Percentiles rank a stretch among this genome's conserved stretches.
Evolutionary conservation across 2,329 filamentous ascomycete genomes (phyloP).

Genomic region (Phyllosticta citriasiana): DNA sequence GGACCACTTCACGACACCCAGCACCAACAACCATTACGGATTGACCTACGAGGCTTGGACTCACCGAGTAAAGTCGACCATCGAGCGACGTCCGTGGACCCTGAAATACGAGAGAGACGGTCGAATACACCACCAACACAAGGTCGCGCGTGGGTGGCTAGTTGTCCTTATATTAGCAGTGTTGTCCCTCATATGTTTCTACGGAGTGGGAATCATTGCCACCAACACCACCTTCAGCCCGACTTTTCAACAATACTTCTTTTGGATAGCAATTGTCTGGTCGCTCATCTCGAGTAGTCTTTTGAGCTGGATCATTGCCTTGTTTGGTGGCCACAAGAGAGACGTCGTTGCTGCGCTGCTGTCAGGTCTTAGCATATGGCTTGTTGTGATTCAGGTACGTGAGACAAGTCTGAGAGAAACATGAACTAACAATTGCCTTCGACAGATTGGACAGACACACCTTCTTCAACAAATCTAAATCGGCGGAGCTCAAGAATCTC

Average conservation of each 20-base stretch:
- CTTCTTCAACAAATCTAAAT: background rate
- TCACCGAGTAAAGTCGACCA: background rate
- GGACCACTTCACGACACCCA: background rate
- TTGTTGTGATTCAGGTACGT: slow-evolving; percentile 1
- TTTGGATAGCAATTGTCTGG: slow-evolving; percentile 8
- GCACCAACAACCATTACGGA: too few species aligned
- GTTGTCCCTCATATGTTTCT: background rate
- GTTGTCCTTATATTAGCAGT: background rate
- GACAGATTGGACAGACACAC: background rate
- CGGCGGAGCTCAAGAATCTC: too few species aligned
- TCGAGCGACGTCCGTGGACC: background rate
- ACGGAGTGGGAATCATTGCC: slow-evolving; percentile 4
- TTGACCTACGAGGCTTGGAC: background rate
- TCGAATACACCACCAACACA: background rate
- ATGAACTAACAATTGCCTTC: background rate
- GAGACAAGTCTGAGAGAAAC: background rate
- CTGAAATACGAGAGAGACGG: background rate
- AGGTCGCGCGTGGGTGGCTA: background rate
- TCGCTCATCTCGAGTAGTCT: background rate
- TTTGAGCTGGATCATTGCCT: background rate
- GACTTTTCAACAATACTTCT: background rate
- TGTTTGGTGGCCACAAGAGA: background rate
- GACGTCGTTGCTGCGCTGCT: background rate
- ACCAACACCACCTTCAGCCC: slow-evolving; percentile 1
- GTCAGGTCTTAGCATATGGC: background rate